Evolutionary conservation across 768 basidiomycete genomes (phyloP), one percentile per base, ranked within the genome.

Genomic region (Gelatoporia subvermispora): DNA sequence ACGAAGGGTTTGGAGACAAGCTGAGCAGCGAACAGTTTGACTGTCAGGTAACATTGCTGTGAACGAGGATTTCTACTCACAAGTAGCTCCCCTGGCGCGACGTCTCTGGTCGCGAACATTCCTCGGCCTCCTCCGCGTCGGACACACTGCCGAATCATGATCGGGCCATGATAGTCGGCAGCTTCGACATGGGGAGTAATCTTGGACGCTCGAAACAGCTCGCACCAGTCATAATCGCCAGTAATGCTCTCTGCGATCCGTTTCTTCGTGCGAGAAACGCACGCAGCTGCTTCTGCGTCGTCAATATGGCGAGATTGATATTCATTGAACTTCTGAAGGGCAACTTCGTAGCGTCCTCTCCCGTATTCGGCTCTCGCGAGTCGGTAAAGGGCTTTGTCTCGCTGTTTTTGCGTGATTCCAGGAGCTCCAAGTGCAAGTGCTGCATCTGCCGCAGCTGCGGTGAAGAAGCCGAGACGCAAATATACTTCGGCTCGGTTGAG

Each of bases 401-500:
- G 42, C 11, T 38, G 38, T 3, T 40, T 25, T 22, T 28, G 28
- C 5, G 45, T 11, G 7, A 47, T 17, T 21, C 42, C 52, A 16
- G 13, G 23, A 18, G 22, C 35, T 8, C 22, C 28, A 2, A 64
- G 37, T 15, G 61, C 52, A 11, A 23, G 13, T 7, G 58, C 45
- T 15, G 60, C 60, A 48, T 68, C 67, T 15, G 41, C 35, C 8
- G 55, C 23, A 8, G 66, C 64, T 10, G 60, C 58, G 3, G 53
- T 49, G 43, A 52, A 60, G 34, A 52, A 63, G 3, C 47, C 49
- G 4, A 67, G 48, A 4, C 52, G 53, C 4, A 66, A 49, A 37
- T 59, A 63, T 1, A 56, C 52, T 36, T 62, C 57, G 2, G 66
- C 46, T 1, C 67, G 60, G 43, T 68, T 68, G 11, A 66, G 53